A percentile compares a stretch with the other conserved stretches of the same genome.
Evolutionary conservation across 371 early-diverging fungal genomes (phyloP).

Genomic region (Mortierella sp.): DNA sequence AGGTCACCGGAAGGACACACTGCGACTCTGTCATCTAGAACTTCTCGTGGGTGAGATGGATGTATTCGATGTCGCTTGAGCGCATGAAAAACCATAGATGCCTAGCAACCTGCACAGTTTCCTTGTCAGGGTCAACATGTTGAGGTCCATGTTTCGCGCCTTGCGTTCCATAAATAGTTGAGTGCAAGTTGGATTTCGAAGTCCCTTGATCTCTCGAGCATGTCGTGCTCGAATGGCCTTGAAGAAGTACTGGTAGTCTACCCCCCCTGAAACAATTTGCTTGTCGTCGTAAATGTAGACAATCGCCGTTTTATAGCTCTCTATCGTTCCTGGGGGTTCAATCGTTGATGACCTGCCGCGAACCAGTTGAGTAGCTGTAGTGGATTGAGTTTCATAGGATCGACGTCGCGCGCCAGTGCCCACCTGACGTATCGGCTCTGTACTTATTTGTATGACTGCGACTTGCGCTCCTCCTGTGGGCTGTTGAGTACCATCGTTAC

Average conservation of each 20-base stretch:
- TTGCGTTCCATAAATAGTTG: not conserved
- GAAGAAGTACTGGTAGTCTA: not conserved
- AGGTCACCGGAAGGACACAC: not conserved
- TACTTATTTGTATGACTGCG: no score
- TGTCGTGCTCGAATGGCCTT: not conserved
- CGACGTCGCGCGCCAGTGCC: not conserved
- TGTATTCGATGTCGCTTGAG: not conserved
- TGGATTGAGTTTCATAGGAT: not conserved
- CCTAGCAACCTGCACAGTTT: constrained; percentile 26
- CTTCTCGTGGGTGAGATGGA: not conserved
- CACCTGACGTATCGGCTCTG: constrained; percentile 15
- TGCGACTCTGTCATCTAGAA: not conserved
- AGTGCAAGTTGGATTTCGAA: not conserved
- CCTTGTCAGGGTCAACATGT: not conserved
- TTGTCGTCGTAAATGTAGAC: constrained; percentile 24
- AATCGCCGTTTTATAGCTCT: not conserved
- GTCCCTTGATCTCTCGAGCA: not conserved
- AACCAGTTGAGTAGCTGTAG: constrained; percentile 16
- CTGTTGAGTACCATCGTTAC: constrained; percentile 18
- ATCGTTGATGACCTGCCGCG: not conserved
- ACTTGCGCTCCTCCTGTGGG: not conserved
- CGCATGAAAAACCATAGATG: constrained; percentile 19
- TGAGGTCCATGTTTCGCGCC: constrained; percentile 10
- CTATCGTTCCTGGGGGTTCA: constrained; percentile 1
- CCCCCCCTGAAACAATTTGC: constrained; percentile 1